Conservation (phyloP, 345 rosid species). For the Citrus hindsii region DNA sequence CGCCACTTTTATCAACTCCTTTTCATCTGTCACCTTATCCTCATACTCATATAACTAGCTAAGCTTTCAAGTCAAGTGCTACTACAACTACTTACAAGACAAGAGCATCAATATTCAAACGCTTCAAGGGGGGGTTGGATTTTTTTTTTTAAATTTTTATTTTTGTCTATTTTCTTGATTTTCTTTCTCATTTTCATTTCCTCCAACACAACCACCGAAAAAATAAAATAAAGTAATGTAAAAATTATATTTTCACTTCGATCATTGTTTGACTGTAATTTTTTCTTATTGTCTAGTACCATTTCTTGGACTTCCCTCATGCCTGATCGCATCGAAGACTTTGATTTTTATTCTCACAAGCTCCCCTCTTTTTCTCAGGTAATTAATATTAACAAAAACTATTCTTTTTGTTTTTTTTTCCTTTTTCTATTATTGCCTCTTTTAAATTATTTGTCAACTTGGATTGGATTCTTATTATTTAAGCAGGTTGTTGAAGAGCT, state of each 20-base stretch:
- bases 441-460: no score
- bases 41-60: not conserved
- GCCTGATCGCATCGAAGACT: constrained; percentile 40
- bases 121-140: not conserved
- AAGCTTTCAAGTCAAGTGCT: no score
- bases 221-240: no score
- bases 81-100: not conserved
- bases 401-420: not conserved
- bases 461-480: not conserved
- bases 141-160: no score
- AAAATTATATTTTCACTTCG: not conserved
- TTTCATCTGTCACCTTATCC: not conserved
- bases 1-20: not conserved
- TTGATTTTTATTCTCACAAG: constrained; percentile 41
- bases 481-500: constrained; percentile 73
- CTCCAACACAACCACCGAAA: no score
- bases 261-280: constrained; percentile 7
- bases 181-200: not conserved
- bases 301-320: constrained; percentile 24
- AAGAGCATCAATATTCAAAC: no score
- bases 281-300: not conserved
- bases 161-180: not conserved
- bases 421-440: not conserved
- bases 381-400: not conserved
- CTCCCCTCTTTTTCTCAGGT: constrained; percentile 58